A percentile compares a stretch with the other conserved stretches of the same genome.
Conservation (phyloP, 2,329 filamentous ascomycete species). For the Claviceps spartinae region DNA sequence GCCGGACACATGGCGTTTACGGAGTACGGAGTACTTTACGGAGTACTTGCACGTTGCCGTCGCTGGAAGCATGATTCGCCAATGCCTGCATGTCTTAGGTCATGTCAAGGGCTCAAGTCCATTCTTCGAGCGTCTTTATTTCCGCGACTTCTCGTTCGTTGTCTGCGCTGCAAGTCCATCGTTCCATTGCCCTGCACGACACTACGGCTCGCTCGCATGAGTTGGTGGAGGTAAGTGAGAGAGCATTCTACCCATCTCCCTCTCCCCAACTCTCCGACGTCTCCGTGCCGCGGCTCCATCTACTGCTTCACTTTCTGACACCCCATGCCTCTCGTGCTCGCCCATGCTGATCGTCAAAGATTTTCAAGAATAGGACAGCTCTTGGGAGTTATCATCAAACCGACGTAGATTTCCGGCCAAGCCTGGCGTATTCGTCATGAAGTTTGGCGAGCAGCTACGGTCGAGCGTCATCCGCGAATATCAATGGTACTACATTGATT, state of each 20-base stretch:
- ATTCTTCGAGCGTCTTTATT: not conserved
- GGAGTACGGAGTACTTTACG: too few species aligned
- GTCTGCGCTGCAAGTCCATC: not conserved
- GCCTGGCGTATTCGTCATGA: constrained; percentile 49
- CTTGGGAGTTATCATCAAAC: constrained; percentile 26
- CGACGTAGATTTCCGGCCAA: constrained; percentile 21
- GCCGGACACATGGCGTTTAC: too few species aligned
- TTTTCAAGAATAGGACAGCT: constrained; percentile 28
- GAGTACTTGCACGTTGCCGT: constrained; percentile 11
- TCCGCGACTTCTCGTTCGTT: not conserved
- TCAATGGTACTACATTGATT: constrained; percentile 96
- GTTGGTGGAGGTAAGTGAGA: not conserved
- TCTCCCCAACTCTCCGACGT: not conserved
- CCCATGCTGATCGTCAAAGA: constrained; percentile 41
- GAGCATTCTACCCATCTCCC: not conserved
- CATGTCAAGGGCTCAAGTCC: not conserved
- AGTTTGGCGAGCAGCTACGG: constrained; percentile 93
- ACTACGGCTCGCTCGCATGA: not conserved
- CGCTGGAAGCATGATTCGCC: constrained; percentile 13
- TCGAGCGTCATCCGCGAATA: constrained; percentile 95
- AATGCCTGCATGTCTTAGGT: constrained; percentile 5
- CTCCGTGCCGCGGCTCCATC: not conserved
- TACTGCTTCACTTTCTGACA: not conserved
- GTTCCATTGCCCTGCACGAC: not conserved
- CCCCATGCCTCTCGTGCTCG: constrained; percentile 6